phyloP scores from a whole-genome alignment of 805 yeast genomes.

The Maudiozyma turicensis region DNA sequence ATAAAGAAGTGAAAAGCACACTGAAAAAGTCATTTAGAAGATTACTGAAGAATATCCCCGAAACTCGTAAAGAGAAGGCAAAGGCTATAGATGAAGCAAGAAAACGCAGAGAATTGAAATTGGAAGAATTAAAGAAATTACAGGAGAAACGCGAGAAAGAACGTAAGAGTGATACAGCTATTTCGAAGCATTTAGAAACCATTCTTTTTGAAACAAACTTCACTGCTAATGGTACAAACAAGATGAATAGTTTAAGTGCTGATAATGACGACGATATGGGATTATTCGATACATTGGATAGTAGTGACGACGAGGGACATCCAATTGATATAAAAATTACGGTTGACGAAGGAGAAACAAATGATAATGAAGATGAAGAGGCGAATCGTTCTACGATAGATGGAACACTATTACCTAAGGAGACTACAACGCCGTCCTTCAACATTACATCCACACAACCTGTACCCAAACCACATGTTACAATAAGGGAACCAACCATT shows the following conservation, averaged over 20 bases:
- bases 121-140: constrained; percentile 25
- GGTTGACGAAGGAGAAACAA: not conserved
- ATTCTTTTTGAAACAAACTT: constrained; percentile 6
- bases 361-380: constrained; percentile 9
- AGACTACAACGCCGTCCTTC: constrained; percentile 1
- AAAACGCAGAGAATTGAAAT: constrained; percentile 25
- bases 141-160: constrained; percentile 26
- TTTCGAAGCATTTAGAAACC: not conserved
- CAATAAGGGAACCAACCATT: not conserved
- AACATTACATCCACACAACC: not conserved
- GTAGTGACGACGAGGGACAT: constrained; percentile 23
- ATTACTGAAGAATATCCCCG: constrained; percentile 11
- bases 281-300: constrained; percentile 26
- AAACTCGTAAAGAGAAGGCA: constrained; percentile 11
- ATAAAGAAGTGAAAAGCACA: constrained; percentile 5
- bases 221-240: not conserved
- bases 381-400: not conserved
- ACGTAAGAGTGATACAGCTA: constrained; percentile 14
- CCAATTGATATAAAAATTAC: not conserved
- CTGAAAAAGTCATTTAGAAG: constrained; percentile 12
- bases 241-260: constrained; percentile 6
- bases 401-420: not conserved
- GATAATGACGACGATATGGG: constrained; percentile 24
- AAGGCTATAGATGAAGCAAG: constrained; percentile 26
- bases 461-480: not conserved